Conservation (phyloP, 371 early-diverging fungal species). For the Apophysomyces sp. region DNA sequence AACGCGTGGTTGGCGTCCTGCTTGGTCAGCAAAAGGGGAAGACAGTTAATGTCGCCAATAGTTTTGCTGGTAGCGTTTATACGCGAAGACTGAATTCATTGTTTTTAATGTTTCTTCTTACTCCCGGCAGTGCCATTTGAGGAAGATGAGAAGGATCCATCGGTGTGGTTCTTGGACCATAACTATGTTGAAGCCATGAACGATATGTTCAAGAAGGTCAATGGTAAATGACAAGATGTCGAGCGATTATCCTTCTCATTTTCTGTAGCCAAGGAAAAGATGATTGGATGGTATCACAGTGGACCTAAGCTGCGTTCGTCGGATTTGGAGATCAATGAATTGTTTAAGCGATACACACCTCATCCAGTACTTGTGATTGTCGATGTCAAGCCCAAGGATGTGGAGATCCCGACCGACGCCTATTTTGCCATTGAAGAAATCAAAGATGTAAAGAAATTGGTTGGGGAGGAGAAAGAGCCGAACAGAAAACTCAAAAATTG, state of each 20-base stretch:
- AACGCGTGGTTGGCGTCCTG: constrained; percentile 99
- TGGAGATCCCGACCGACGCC: constrained; percentile 96
- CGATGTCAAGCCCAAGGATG: constrained; percentile 90
- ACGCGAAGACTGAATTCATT: not conserved
- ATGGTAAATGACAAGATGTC: constrained; percentile 60
- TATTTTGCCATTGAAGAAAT: constrained; percentile 94
- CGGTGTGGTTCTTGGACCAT: constrained; percentile 99
- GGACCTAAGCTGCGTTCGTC: constrained; percentile 97
- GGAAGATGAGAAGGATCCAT: constrained; percentile 97
- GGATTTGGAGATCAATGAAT: constrained; percentile 98
- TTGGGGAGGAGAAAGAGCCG: not conserved
- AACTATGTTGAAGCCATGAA: constrained; percentile 99
- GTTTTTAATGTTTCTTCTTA: not conserved
- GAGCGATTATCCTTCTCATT: not conserved
- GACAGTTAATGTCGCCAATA: constrained; percentile 96
- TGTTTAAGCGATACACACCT: constrained; percentile 92
- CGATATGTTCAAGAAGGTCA: constrained; percentile 99
- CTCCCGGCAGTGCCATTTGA: constrained; percentile 92
- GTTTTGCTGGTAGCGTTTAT: constrained; percentile 87
- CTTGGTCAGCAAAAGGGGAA: constrained; percentile 93
- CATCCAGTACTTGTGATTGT: constrained; percentile 96
- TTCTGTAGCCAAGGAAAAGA: constrained; percentile 87
- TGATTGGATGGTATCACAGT: constrained; percentile 99
- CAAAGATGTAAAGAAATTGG: constrained; percentile 68
- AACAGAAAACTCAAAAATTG: not conserved